A percentile compares a stretch with the other conserved stretches of the same genome.
Conservation (phyloP, 2,329 filamentous ascomycete species). For the Cladosporium austrohemisphaericum region DNA sequence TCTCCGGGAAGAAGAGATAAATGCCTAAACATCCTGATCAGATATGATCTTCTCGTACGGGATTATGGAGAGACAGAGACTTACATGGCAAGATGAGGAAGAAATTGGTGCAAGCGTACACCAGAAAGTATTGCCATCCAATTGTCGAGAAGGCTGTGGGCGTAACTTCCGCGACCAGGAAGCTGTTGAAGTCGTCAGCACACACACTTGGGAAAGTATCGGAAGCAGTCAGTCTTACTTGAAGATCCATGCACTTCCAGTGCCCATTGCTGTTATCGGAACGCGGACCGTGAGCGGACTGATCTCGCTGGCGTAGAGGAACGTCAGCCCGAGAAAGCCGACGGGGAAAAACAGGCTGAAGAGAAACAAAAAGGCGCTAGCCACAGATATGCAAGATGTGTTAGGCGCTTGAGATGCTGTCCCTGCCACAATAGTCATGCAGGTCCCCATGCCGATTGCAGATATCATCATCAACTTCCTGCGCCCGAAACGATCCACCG, state of each 20-base stretch:
- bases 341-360: slow-evolving; percentile 61
- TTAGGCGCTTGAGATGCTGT: slow-evolving; percentile 46
- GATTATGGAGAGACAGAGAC: slow-evolving; percentile 23
- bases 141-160: slow-evolving; percentile 36
- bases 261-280: slow-evolving; percentile 55
- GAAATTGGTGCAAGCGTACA: slow-evolving; percentile 47
- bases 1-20: slow-evolving; percentile 53
- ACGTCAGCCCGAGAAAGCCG: slow-evolving; percentile 57
- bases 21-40: slow-evolving; percentile 37
- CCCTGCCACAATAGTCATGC: slow-evolving; percentile 49
- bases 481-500: slow-evolving; percentile 51
- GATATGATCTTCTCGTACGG: neutral
- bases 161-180: slow-evolving; percentile 37
- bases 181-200: neutral
- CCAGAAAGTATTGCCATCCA: slow-evolving; percentile 51
- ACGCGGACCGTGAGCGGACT: slow-evolving; percentile 51
- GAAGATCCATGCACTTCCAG: slow-evolving; percentile 53
- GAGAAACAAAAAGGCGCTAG: slow-evolving; percentile 55
- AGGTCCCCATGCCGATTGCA: slow-evolving; percentile 52
- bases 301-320: slow-evolving; percentile 58
- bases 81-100: slow-evolving; percentile 33
- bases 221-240: slow-evolving; percentile 29
- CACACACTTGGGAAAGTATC: neutral
- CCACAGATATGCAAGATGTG: slow-evolving; percentile 47
- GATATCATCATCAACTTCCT: slow-evolving; percentile 51